Evolutionary conservation across 2,329 filamentous ascomycete species (phyloP), one percentile per base, ranked within the genome.

Genomic region (Pseudocercospora vitis): DNA sequence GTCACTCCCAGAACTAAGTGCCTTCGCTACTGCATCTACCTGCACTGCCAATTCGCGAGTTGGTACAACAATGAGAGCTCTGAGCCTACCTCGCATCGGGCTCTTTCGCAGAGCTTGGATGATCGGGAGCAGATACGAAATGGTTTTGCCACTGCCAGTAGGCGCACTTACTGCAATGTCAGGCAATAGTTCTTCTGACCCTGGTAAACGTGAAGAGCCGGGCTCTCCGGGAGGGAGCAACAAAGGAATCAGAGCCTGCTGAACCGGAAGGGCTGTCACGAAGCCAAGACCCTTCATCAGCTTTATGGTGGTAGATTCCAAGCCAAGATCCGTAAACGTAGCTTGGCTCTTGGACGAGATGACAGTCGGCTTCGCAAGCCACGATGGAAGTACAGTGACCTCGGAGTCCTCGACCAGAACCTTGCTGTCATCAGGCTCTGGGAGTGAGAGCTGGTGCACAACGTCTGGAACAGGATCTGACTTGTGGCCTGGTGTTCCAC

Each of bases 131-230:
- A 92, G 83, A 66, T 99, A 99, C 0, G 92, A 88, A 12, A 99
- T 72, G 0, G 94, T 99, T 70, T 99, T 99, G 52, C 94, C 94
- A 0, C 94, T 97, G 7, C 94, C 94, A 0, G 94, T 99, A 1
- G 92, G 88, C 0, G 95, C 94, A 6, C 91, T 94, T 2, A 99
- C 86, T 39, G 95, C 86, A 3, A 99, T 73, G 69, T 99, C 94
- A 35, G 81, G 78, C 7, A 69, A 0, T n/a, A 67, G 51, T 18
- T 48, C 48, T 31, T 68, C 64, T 9, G 64, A 64, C 4, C 65
- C 66, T 11, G 62, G 58, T 3, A 61, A 24, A 44, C 54, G 67
- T 3, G 32, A 53, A 11, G 66, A 58, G 3, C 65, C 67, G 23
- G 53, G 33, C 4, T 52, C 55, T 80, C 82, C 18, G 83, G 85